Conservation (phyloP, 2,329 filamentous ascomycete genomes). For the Trichoderma sp. region DNA sequence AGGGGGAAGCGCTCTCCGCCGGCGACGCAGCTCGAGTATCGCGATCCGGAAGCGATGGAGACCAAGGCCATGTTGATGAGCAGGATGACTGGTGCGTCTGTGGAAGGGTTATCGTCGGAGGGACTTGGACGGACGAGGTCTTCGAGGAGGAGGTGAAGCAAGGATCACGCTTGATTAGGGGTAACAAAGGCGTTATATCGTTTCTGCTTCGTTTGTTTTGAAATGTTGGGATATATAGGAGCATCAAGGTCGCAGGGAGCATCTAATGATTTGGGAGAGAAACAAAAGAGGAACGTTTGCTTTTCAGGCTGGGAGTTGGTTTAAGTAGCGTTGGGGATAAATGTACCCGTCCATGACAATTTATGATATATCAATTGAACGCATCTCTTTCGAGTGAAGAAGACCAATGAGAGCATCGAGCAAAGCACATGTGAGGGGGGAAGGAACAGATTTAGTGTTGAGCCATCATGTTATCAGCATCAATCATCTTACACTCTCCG, state of each 20-base stretch:
- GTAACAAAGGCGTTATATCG: too few species aligned
- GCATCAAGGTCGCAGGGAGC: not conserved
- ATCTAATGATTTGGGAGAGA: not conserved
- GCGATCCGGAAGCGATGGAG: conserved; percentile 52
- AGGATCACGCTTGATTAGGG: too few species aligned
- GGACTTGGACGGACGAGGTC: conserved; percentile 19
- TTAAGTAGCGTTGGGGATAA: not conserved
- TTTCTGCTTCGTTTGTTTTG: not conserved
- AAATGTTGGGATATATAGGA: not conserved
- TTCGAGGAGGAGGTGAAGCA: conserved; percentile 9
- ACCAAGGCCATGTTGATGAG: conserved; percentile 50
- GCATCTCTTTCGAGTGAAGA: too few species aligned
- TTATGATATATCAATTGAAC: too few species aligned
- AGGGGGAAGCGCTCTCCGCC: conserved; percentile 40
- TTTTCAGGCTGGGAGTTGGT: not conserved
- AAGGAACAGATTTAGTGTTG: too few species aligned
- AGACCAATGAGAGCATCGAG: too few species aligned
- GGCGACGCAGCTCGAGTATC: conserved; percentile 57
- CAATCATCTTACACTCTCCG: too few species aligned
- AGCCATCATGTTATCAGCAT: too few species aligned
- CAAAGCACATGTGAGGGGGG: too few species aligned
- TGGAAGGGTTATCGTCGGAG: not conserved
- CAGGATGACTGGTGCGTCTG: conserved; percentile 43
- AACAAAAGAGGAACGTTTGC: not conserved
- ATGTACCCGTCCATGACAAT: too few species aligned